Percentiles rank a stretch among this genome's conserved stretches.
phyloP scores from a whole-genome alignment of 208 protist species.

The Acanthamoeba healyi region DNA sequence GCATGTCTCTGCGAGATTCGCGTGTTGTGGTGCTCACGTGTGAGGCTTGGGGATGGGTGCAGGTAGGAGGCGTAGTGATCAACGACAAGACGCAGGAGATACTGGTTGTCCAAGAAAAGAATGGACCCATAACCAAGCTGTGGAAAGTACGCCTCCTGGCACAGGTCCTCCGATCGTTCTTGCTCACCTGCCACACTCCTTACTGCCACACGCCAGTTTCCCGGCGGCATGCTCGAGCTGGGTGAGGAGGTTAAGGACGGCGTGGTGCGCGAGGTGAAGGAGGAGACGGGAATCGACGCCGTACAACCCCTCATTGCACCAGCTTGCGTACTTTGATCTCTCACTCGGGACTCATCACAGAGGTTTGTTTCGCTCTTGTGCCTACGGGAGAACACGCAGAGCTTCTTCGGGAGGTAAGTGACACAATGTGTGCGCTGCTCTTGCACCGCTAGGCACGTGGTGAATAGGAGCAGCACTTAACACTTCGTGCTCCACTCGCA shows the following conservation, averaged over 20 bases:
- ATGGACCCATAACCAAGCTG: constrained; percentile 43
- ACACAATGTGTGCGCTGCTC: too few species aligned
- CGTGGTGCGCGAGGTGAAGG: constrained; percentile 65
- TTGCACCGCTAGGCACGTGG: too few species aligned
- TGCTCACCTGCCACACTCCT: neutral
- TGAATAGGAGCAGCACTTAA: too few species aligned
- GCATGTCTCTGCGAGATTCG: neutral
- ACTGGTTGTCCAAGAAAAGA: constrained; percentile 53
- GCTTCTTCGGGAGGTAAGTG: constrained; percentile 37
- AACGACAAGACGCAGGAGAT: constrained; percentile 64
- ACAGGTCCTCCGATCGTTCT: neutral
- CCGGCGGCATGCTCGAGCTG: constrained; percentile 61
- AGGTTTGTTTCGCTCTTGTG: constrained; percentile 62
- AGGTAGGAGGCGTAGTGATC: constrained; percentile 63
- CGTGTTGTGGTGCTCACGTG: too few species aligned
- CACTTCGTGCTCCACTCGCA: too few species aligned
- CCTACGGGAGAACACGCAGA: constrained; percentile 18
- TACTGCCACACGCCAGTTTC: neutral
- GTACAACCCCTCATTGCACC: neutral
- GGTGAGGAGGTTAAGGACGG: constrained; percentile 29
- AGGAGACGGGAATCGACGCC: constrained; percentile 65
- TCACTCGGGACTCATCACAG: neutral
- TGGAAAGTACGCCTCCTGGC: constrained; percentile 35
- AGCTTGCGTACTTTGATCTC: neutral
- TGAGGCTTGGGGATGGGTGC: neutral